Conservation (phyloP, 139 green algal genomes). For the Volvox africanus region DNA sequence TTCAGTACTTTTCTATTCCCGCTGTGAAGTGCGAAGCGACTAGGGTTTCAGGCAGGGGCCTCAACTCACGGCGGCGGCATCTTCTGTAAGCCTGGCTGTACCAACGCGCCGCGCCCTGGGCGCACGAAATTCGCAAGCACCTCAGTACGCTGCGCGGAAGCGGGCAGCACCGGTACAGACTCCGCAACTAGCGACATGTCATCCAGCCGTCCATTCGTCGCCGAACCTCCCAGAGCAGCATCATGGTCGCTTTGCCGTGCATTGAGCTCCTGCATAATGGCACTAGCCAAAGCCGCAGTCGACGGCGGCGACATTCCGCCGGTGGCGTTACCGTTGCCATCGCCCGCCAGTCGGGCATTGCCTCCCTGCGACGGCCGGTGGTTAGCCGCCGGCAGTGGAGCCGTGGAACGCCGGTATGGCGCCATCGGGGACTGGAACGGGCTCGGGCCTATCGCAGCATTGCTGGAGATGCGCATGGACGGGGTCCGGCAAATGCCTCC, state of each 20-base stretch:
- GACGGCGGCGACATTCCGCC: too few relatives aligned
- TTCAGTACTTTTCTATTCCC: too few relatives aligned
- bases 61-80: not conserved
- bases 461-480: not conserved
- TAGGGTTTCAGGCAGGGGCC: not conserved
- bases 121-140: slow-evolving; percentile 24
- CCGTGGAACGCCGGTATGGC: slow-evolving; percentile 6
- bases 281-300: not conserved
- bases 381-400: slow-evolving; percentile 33
- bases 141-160: not conserved
- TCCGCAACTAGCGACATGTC: not conserved
- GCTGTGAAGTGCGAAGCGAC: too few relatives aligned
- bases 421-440: not conserved
- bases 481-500: not conserved
- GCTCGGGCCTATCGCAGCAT: not conserved
- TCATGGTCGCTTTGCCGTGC: not conserved
- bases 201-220: not conserved
- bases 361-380: not conserved
- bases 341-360: not conserved
- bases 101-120: not conserved
- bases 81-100: slow-evolving; percentile 26
- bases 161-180: not conserved
- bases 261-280: slow-evolving; percentile 30
- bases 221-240: not conserved
- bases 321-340: too few relatives aligned